Evolutionary conservation across 495 filamentous ascomycete genomes (phyloP), one percentile per base, ranked within the genome.

Genomic region (Penicillium odoratum): DNA sequence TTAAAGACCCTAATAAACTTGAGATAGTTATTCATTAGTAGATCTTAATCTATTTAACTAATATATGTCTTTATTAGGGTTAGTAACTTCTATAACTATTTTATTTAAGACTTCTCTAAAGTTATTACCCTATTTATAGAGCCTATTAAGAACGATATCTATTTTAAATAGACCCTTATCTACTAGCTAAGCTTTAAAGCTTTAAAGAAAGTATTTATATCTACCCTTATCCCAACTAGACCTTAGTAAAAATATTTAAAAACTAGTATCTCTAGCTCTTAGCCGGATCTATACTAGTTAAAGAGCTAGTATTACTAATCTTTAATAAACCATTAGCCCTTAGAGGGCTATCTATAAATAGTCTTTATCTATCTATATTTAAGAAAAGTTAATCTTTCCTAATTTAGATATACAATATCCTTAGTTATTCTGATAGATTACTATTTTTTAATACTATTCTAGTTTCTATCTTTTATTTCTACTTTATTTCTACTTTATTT

Each of bases 21-120:
- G 29, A 43, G 13, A 43, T 42, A 53, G 26, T 53, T 43, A 38
- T 43, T 28, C 2, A 38, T 26, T 7, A 36, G 7, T 5, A 38
- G n/a, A 51, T 40, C 31, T 40, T 28, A 49, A 30, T 6, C 5
- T 49, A 49, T 49, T 31, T 49, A 42, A 47, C 16, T 49, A 49
- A 30, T 49, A 49, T 49, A 8, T 51, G 7, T 13, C 5, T 44
- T 53, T 53, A 43, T 51, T 36, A 38, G 11, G 4, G 36, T 51
- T 51, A 34, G 15, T 31, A 51, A 51, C 30, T 51, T 36, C 21
- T 46, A 46, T 46, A 21, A 46, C 6, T 21, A 46, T 13, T 46
- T 46, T 46, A 46, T 34, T 38, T 18, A 9, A 51, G 2, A n/a
- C 10, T 34, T 36, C 16, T 34, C 7, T 36, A 51, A 38, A 29